A percentile compares a stretch with the other conserved stretches of the same genome.
Conservation (phyloP, 2,329 filamentous ascomycete genomes). For the Sporothrix brunneoviolacea region DNA sequence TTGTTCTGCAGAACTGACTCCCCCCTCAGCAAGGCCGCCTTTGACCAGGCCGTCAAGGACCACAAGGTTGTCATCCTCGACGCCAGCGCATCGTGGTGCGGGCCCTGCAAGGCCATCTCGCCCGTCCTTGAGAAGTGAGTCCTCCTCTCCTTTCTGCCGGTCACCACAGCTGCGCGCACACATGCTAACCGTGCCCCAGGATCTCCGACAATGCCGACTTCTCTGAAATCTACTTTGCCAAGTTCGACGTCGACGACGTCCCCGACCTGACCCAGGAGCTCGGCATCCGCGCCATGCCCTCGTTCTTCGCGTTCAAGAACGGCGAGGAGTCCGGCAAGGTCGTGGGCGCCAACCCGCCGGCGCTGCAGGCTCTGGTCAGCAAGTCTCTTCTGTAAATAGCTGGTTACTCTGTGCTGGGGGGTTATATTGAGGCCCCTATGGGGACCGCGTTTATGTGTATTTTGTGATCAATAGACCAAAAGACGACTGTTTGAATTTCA, state of each 20-base stretch:
- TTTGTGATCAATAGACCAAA: background rate
- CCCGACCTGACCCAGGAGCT: slow-evolving; percentile 69
- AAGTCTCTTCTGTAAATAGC: background rate
- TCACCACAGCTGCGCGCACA: too few relatives aligned
- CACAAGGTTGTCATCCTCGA: slow-evolving; percentile 65
- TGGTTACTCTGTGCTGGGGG: too few relatives aligned
- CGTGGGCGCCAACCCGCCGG: slow-evolving; percentile 71
- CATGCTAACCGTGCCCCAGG: slow-evolving; percentile 30
- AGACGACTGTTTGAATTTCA: background rate
- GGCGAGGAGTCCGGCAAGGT: slow-evolving; percentile 67
- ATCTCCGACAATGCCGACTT: slow-evolving; percentile 43
- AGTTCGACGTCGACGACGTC: slow-evolving; percentile 84
- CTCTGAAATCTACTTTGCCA: slow-evolving; percentile 64
- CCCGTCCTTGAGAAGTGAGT: slow-evolving; percentile 63
- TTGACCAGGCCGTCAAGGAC: slow-evolving; percentile 32
- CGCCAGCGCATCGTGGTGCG: slow-evolving; percentile 87
- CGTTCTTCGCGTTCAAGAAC: slow-evolving; percentile 77
- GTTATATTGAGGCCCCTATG: too few relatives aligned
- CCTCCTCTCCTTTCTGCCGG: background rate
- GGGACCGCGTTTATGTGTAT: too few relatives aligned
- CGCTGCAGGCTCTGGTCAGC: slow-evolving; percentile 33
- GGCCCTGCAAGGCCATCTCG: slow-evolving; percentile 86
- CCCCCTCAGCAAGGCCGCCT: slow-evolving; percentile 17
- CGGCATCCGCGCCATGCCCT: slow-evolving; percentile 84
- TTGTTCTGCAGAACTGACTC: background rate